Evolutionary conservation across 2,329 filamentous ascomycete genomes (phyloP), one percentile per base, ranked within the genome.

Genomic region (Talaromyces amestolkiae): DNA sequence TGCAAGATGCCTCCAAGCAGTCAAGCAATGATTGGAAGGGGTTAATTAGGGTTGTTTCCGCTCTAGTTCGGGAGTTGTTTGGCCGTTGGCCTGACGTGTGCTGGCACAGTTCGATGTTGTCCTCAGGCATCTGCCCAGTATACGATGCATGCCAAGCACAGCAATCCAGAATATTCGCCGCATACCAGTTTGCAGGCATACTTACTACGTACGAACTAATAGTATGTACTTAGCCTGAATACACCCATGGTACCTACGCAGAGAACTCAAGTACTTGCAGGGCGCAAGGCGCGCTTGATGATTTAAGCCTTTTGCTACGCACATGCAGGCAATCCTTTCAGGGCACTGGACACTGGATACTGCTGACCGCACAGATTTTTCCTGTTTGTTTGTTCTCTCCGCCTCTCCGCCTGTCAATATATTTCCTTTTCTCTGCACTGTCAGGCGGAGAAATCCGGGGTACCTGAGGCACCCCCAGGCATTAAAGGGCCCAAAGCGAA

Each of bases 381-480:
- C 49, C 49, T 7, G 10, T n/a, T 10, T 53, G 49, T n/a, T 33
- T 33, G 17, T 9, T n/a, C 24, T 11, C 8, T 31, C 27, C 5
- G 27, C 27, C 27, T 31, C 27, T 31, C 27, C 6, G 27, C 27
- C 27, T 9, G 27, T 31, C 24, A 8, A n/a, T 3, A 15, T 8
- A 27, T 51, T 31, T 53, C 49, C 27, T 37, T 31, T 53, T 54
- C 51, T 54, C 27, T 31, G 27, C 27, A 19, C 15, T 53, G 17
- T n/a, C 15, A 53, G 49, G 53, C 19, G 53, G 53, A 39, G 35
- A 33, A 65, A 59, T 59, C 64, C 43, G 64, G 64, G 64, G 64
- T 62, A 65, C 31, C 58, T 61, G 49, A 59, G 37, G 39, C 37
- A 41, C 35, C 61, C n/a, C 53, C 31, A 58, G 53, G 53, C 53